Evolutionary conservation across 2,329 filamentous ascomycete species (phyloP).

Genomic region (Dothistroma septosporum): DNA sequence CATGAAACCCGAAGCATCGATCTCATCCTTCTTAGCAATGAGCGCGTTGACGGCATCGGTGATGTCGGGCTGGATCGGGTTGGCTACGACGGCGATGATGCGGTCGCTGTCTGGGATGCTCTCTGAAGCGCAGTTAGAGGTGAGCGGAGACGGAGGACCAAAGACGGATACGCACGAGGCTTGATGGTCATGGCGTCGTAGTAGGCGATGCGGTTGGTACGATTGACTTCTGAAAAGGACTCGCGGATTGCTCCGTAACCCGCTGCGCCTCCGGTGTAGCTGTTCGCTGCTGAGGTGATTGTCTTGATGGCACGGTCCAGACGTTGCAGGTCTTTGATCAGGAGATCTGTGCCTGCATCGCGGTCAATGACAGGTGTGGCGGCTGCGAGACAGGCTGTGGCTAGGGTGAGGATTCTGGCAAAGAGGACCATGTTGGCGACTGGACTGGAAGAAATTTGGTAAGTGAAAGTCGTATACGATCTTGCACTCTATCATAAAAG

Average conservation of each 20-base stretch:
- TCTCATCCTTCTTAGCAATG: slow-evolving; percentile 22
- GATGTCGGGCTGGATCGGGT: slow-evolving; percentile 23
- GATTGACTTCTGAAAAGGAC: slow-evolving; percentile 21
- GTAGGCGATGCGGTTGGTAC: slow-evolving; percentile 25
- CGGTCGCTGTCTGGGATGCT: slow-evolving; percentile 18
- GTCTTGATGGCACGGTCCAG: slow-evolving; percentile 22
- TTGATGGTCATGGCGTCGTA: slow-evolving; percentile 23
- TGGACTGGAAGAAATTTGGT: neutral
- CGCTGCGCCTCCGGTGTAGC: slow-evolving; percentile 19
- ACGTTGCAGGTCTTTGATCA: slow-evolving; percentile 17
- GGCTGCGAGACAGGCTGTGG: neutral
- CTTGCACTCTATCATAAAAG: neutral
- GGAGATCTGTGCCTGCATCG: slow-evolving; percentile 20
- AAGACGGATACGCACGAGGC: slow-evolving; percentile 16
- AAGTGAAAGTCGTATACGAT: neutral
- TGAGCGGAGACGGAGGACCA: neutral
- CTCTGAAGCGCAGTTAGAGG: slow-evolving; percentile 8
- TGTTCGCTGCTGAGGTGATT: slow-evolving; percentile 14
- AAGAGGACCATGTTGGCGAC: slow-evolving; percentile 6
- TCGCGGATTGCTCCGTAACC: slow-evolving; percentile 20
- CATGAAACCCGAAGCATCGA: slow-evolving; percentile 19
- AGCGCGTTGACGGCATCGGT: slow-evolving; percentile 21
- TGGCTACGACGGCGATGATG: slow-evolving; percentile 22
- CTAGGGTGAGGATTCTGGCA: slow-evolving; percentile 7
- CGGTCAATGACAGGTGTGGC: slow-evolving; percentile 8